phyloP scores from a whole-genome alignment of 1,284 basidiomycete species.

The Rhodotorula mucilaginosa region DNA sequence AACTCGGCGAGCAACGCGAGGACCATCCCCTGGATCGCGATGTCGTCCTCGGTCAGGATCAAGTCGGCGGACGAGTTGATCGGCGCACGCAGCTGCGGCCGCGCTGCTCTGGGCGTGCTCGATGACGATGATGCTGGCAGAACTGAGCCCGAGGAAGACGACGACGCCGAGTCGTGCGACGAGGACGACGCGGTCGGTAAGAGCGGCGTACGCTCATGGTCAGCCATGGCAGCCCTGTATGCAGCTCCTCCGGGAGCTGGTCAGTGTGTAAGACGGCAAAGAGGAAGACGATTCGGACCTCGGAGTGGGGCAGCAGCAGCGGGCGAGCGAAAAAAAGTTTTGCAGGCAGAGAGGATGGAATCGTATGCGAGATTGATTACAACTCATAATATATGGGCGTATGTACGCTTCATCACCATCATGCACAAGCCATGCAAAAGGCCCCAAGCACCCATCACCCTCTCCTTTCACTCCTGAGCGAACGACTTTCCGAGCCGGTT shows the following conservation, averaged over 20 bases:
- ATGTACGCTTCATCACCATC: neutral
- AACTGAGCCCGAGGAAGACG: neutral
- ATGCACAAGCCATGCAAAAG: neutral
- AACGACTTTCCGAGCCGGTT: conserved; percentile 17
- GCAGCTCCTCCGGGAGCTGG: neutral
- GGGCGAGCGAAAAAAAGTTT: no score
- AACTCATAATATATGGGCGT: neutral
- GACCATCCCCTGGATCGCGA: conserved; percentile 40
- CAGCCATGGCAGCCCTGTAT: neutral
- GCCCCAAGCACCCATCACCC: neutral
- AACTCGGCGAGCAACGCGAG: conserved; percentile 36
- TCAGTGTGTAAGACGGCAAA: neutral
- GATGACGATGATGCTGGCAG: neutral
- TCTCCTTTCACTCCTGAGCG: neutral
- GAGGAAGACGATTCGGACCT: no score
- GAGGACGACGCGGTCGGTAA: neutral
- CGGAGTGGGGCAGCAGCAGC: no score
- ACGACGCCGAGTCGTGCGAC: neutral
- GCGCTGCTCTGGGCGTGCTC: neutral
- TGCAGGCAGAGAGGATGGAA: no score
- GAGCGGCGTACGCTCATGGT: conserved; percentile 6
- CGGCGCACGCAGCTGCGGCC: neutral
- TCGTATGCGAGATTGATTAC: neutral
- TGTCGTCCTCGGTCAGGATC: conserved; percentile 39
- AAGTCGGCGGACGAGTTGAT: conserved; percentile 18